A percentile compares a stretch with the other conserved stretches of the same genome.
Conservation (phyloP, 345 rosid species). For the Salix viminalis region DNA sequence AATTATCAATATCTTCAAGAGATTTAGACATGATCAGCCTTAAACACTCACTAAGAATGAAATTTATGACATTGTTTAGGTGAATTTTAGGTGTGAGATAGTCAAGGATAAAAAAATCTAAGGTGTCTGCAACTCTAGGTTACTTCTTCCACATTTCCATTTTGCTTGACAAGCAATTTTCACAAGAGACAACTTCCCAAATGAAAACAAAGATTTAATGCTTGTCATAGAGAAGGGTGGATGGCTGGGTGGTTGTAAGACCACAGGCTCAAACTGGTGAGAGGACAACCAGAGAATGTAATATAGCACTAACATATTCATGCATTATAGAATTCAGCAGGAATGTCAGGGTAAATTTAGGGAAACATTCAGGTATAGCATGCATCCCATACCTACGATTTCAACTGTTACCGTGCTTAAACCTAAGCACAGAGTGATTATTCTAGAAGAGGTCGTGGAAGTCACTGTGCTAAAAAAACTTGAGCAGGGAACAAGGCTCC, state of each 20-base stretch:
- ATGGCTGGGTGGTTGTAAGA: not conserved
- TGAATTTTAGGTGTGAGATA: not conserved
- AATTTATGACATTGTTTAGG: not conserved
- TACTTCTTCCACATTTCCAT: not conserved
- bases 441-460: slow-evolving; percentile 29
- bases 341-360: slow-evolving; percentile 11
- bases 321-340: not conserved
- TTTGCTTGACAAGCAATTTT: not conserved
- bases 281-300: not conserved
- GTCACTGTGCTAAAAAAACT: slow-evolving; percentile 26
- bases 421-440: slow-evolving; percentile 4
- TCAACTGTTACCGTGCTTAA: slow-evolving; percentile 13
- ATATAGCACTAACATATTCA: not conserved
- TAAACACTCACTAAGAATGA: not conserved
- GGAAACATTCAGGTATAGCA: slow-evolving; percentile 11
- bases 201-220: not conserved
- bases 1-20: not conserved
- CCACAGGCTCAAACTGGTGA: not conserved
- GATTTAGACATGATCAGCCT: not conserved
- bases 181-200: not conserved
- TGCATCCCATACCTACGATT: slow-evolving; percentile 8
- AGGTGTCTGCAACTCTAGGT: not conserved
- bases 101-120: not conserved
- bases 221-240: not conserved
- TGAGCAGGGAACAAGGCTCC: slow-evolving; percentile 35